Base-by-base conservation (phyloP, 345 rosid genomes). In the Populus tremula region DNA sequence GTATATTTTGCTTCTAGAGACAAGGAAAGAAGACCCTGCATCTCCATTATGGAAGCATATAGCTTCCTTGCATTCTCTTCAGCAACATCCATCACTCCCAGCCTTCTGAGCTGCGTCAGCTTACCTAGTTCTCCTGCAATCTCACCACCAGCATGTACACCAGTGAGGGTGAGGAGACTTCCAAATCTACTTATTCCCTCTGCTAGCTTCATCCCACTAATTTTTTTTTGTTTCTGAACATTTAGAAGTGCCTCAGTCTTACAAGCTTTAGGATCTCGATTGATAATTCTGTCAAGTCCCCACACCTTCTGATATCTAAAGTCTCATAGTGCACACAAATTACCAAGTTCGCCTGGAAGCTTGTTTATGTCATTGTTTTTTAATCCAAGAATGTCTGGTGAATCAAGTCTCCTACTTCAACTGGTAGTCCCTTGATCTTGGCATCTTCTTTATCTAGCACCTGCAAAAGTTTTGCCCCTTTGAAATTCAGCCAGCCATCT, bases 341-440 rank as follows among this genome's bases (percentile, higher is more conserved):
- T 70, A 11, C 81, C 80, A 65, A 83, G 27, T 11, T 73, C 64
- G 43, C 54, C 79, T 35, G 84, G 84, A 72, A 87, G 82, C 54
- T 84, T 77, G 67, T 67, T 38, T 59, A 81, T 59, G 23, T 85
- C 77, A 41, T 75, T 79, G 45, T 72, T 43, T 77, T 81, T 87
- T 69, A 85, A 71, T 53, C 86, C 83, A 59, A 87, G 83, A 81
- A 85, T 33, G 84, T 68, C 73, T 83, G 83, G 69, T 83, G 87
- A 74, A 85, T 73, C 80, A 85, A 50, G n/a, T 82, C 80, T 69
- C 78, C 86, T 68, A 74, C 86, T 80, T 81, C 83, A 66, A 80
- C 84, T 39, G 86, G 84, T 74, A 80, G 47, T 53, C 78, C 76
- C 74, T 68, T 77, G 76, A 82, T 76, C 50, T 67, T 81, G 62